A percentile compares a stretch with the other conserved stretches of the same genome.
These are phyloP conservation scores for Saccharomyces hybrid DNA, from an alignment of 1,139 yeast genomes.

Conservation along the genomic window DNA sequence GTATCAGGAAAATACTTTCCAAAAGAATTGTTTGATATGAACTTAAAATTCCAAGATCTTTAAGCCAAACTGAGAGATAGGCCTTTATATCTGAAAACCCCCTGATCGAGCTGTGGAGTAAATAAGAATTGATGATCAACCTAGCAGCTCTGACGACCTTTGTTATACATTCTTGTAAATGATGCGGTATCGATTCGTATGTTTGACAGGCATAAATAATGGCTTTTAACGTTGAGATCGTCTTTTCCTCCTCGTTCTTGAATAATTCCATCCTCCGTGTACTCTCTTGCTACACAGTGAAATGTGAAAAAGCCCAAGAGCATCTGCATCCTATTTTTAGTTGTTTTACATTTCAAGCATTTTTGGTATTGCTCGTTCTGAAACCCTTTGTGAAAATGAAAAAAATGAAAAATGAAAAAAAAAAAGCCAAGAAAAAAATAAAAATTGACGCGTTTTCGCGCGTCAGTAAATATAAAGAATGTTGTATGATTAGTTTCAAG, in stretches of 20 bases:
- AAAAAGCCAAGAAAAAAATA: neutral
- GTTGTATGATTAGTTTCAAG: neutral
- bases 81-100: neutral
- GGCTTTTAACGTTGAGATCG: neutral
- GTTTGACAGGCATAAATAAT: neutral
- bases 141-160: neutral
- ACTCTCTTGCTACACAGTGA: neutral
- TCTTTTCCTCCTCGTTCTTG: neutral
- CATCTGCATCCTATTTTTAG: neutral
- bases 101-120: neutral
- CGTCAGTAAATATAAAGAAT: neutral
- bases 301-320: neutral
- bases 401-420: neutral
- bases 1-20: neutral
- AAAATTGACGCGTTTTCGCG: neutral
- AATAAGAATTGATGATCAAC: neutral
- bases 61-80: neutral
- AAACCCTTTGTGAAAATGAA: neutral
- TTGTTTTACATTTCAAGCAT: neutral
- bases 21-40: neutral
- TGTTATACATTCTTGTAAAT: neutral
- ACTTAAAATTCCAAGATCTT: neutral
- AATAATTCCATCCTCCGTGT: neutral
- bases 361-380: neutral
- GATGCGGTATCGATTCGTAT: neutral